Conservation (phyloP, 805 yeast species). For the Pichia scutulata region DNA sequence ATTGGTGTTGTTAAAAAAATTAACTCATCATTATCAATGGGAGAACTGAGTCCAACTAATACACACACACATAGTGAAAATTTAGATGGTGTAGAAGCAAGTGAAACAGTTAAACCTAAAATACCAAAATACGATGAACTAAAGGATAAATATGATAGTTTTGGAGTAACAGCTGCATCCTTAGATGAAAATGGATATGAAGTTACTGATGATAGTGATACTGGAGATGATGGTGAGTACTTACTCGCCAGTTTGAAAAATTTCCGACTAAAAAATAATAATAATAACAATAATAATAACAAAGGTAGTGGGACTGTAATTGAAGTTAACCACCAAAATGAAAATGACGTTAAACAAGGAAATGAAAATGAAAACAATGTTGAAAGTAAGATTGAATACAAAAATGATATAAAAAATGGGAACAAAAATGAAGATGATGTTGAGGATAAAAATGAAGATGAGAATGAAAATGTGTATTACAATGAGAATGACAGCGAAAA, state of each 20-base stretch:
- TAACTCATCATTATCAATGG: neutral
- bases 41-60: neutral
- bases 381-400: too few species aligned
- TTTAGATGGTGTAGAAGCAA: neutral
- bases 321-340: too few species aligned
- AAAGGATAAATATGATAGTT: neutral
- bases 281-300: neutral
- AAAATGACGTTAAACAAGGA: too few species aligned
- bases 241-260: slow-evolving; percentile 3
- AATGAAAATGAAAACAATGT: too few species aligned
- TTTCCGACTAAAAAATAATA: neutral
- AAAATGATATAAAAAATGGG: too few species aligned
- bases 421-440: too few species aligned
- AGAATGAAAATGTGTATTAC: too few species aligned
- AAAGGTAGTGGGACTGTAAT: too few species aligned
- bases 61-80: neutral
- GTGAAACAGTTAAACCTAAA: neutral
- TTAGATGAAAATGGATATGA: slow-evolving; percentile 11
- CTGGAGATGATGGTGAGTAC: slow-evolving; percentile 4
- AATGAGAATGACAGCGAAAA: too few species aligned
- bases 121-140: neutral
- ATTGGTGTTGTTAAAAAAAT: slow-evolving; percentile 2
- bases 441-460: too few species aligned
- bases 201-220: slow-evolving; percentile 8
- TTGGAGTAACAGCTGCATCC: slow-evolving; percentile 4